Evolutionary conservation across 2,329 filamentous ascomycete genomes (phyloP).

Genomic region (Mycogone perniciosa): DNA sequence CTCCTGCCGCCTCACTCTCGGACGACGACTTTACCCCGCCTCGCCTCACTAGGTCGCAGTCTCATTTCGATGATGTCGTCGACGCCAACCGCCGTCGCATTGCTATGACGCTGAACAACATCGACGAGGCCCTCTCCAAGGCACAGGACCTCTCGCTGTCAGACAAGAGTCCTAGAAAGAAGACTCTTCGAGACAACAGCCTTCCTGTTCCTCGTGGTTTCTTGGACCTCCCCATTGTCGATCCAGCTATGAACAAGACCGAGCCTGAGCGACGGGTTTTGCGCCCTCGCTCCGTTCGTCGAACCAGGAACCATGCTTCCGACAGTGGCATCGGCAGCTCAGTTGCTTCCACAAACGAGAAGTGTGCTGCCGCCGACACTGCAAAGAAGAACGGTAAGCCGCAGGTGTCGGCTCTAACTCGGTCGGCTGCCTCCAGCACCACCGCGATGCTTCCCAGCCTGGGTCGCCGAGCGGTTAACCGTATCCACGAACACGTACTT

Average conservation of each 20-base stretch:
- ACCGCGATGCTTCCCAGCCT: slow-evolving; percentile 52
- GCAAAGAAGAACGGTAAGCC: slow-evolving; percentile 34
- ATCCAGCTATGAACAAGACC: slow-evolving; percentile 39
- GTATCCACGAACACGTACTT: slow-evolving; percentile 75
- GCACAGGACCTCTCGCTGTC: slow-evolving; percentile 35
- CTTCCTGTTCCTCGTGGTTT: slow-evolving; percentile 55
- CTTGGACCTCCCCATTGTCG: slow-evolving; percentile 49
- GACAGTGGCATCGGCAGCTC: slow-evolving; percentile 88
- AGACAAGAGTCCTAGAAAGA: slow-evolving; percentile 25
- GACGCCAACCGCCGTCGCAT: slow-evolving; percentile 63
- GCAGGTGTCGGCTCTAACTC: slow-evolving; percentile 52
- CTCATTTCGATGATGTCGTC: slow-evolving; percentile 64
- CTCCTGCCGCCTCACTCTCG: slow-evolving; percentile 34
- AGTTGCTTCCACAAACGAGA: slow-evolving; percentile 55
- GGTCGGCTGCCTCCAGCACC: slow-evolving; percentile 47
- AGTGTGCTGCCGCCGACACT: slow-evolving; percentile 37
- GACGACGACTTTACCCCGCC: slow-evolving; percentile 44
- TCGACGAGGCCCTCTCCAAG: slow-evolving; percentile 56
- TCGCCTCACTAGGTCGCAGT: slow-evolving; percentile 59
- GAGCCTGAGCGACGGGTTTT: slow-evolving; percentile 43
- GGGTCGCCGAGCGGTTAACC: slow-evolving; percentile 62
- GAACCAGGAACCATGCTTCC: slow-evolving; percentile 62
- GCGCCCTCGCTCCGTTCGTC: slow-evolving; percentile 49
- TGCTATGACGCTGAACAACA: slow-evolving; percentile 57
- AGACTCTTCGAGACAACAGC: slow-evolving; percentile 47